A percentile compares a stretch with the other conserved stretches of the same genome.
These are phyloP conservation scores for Blastocladiella emersonii DNA, from an alignment of 371 early-diverging fungal genomes.

Conservation along the genomic window DNA sequence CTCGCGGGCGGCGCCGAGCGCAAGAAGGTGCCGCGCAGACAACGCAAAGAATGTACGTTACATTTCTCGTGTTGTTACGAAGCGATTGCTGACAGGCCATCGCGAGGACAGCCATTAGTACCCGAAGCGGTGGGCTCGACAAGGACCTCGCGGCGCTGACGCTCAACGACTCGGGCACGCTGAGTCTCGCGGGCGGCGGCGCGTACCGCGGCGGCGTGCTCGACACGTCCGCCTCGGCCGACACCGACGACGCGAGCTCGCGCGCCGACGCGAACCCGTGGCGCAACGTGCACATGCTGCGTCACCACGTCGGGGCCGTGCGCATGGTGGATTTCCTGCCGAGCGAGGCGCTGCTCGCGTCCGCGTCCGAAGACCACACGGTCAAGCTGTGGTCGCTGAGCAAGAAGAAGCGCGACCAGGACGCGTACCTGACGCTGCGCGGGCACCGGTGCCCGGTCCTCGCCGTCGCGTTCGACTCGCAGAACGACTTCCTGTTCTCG, in stretches of 20 bases:
- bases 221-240: too few relatives aligned
- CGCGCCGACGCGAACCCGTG: conserved; percentile 10
- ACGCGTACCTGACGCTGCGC: conserved; percentile 59
- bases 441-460: conserved; percentile 63
- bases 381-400: conserved; percentile 53
- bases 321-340: conserved; percentile 56
- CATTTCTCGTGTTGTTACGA: too few relatives aligned
- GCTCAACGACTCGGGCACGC: too few relatives aligned
- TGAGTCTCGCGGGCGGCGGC: too few relatives aligned
- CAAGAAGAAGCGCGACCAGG: conserved; percentile 30
- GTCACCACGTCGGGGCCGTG: conserved; percentile 60
- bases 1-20: too few relatives aligned
- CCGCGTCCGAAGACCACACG: conserved; percentile 73
- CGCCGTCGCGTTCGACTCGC: conserved; percentile 32
- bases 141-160: too few relatives aligned
- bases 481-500: conserved; percentile 36
- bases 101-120: too few relatives aligned
- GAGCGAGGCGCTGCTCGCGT: conserved; percentile 38
- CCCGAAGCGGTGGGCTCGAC: too few relatives aligned
- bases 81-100: too few relatives aligned
- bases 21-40: too few relatives aligned
- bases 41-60: too few relatives aligned
- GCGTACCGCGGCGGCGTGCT: too few relatives aligned
- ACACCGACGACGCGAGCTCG: neutral
- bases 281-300: conserved; percentile 17